Percentiles rank a stretch among this genome's conserved stretches.
Conservation (phyloP, 805 yeast genomes). For the Metschnikowia peoriensis region DNA sequence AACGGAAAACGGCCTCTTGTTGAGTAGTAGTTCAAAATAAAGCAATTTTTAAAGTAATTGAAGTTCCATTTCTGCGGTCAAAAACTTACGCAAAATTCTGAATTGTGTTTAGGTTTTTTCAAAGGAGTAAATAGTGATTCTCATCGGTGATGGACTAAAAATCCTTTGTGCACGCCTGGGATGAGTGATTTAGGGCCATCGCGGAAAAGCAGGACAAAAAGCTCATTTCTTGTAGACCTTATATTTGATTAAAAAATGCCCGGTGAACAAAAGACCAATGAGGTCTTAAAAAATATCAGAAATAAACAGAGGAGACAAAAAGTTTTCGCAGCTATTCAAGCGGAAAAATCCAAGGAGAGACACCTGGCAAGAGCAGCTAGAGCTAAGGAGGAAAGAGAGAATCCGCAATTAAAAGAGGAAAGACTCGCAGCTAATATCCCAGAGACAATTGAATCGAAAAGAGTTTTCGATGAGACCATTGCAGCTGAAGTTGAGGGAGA, state of each 20-base stretch:
- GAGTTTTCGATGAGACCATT: slow-evolving; percentile 86
- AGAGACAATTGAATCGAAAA: slow-evolving; percentile 75
- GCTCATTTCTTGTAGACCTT: not conserved
- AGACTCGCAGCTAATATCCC: slow-evolving; percentile 78
- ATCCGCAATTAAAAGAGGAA: slow-evolving; percentile 79
- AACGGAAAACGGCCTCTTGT: slow-evolving; percentile 34
- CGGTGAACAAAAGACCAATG: slow-evolving; percentile 11
- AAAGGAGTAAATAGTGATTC: not conserved
- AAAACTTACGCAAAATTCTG: no score
- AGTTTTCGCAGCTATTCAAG: slow-evolving; percentile 68
- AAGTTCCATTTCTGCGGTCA: no score
- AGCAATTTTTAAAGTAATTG: no score
- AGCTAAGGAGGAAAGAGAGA: slow-evolving; percentile 81
- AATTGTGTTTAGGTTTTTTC: not conserved
- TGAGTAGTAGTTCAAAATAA: not conserved
- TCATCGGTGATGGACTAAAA: not conserved
- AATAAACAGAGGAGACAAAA: slow-evolving; percentile 82
- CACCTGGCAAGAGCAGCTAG: slow-evolving; percentile 77
- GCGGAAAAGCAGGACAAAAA: slow-evolving; percentile 8
- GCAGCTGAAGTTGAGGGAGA: slow-evolving; percentile 57
- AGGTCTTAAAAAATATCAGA: slow-evolving; percentile 44
- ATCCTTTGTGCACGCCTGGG: slow-evolving; percentile 11
- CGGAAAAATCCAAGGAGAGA: slow-evolving; percentile 70
- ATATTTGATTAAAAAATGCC: slow-evolving; percentile 1
- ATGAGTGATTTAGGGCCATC: slow-evolving; percentile 8